These are phyloP conservation scores for Rhodosorus marinus DNA, from an alignment of 23 red algal genomes.

Conservation along the genomic window DNA sequence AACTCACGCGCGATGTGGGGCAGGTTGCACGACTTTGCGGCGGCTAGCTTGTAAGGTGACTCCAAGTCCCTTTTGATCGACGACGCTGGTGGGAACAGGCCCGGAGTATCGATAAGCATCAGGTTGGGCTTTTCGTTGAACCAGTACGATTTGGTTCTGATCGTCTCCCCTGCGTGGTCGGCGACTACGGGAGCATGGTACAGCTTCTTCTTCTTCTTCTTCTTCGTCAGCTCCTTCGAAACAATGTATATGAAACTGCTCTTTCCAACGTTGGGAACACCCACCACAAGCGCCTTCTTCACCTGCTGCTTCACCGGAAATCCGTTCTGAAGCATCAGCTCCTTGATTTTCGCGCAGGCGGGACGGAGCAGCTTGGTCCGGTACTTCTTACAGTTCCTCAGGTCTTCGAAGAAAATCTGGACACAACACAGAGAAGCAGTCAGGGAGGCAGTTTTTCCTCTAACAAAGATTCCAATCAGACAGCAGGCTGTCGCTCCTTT, in stretches of 20 bases:
- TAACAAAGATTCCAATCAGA: too few relatives aligned
- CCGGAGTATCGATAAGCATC: background rate
- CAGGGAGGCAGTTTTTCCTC: too few relatives aligned
- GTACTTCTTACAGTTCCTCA: background rate
- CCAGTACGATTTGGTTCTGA: background rate
- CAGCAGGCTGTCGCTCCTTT: too few relatives aligned
- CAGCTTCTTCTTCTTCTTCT: background rate
- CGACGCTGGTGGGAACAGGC: background rate
- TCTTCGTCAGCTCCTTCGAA: background rate
- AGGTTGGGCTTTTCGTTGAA: background rate
- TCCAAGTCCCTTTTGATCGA: background rate
- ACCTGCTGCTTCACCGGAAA: too few relatives aligned
- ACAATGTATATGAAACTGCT: conserved; percentile 1
- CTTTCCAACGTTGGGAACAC: background rate
- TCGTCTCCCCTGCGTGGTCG: background rate
- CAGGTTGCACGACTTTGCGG: background rate
- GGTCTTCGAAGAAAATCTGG: background rate
- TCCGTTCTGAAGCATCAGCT: background rate
- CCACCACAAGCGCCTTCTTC: background rate
- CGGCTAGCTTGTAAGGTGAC: background rate
- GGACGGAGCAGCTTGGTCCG: background rate
- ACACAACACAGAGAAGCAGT: too few relatives aligned
- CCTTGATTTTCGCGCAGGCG: background rate
- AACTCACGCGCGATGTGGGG: background rate
- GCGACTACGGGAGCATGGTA: background rate